A percentile compares a stretch with the other conserved stretches of the same genome.
These are phyloP conservation scores for Pseudopyrenochaeta lycopersici DNA, from an alignment of 2,329 filamentous ascomycete species.

Conservation along the genomic window DNA sequence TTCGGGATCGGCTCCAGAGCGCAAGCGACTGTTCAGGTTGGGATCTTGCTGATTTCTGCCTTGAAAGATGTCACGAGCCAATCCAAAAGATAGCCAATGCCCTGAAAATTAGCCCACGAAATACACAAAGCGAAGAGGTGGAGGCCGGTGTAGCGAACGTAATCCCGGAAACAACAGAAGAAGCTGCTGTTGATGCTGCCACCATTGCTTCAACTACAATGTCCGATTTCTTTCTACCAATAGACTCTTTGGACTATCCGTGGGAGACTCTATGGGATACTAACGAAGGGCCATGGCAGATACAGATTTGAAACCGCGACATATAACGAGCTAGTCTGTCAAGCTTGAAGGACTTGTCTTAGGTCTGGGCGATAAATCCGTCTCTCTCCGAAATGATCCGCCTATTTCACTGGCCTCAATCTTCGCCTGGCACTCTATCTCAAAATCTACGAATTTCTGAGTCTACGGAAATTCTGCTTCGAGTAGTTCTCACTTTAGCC, in stretches of 20 bases:
- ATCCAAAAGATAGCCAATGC: constrained; percentile 27
- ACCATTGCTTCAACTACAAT: background rate
- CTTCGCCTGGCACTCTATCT: no score
- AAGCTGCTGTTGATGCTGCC: background rate
- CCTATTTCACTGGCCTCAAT: no score
- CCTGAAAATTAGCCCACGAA: constrained; percentile 1
- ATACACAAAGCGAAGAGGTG: background rate
- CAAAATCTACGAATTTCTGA: no score
- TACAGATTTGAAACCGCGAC: constrained; percentile 12
- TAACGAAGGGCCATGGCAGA: constrained; percentile 19
- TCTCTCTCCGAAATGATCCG: no score
- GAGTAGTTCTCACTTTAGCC: no score
- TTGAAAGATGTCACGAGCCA: constrained; percentile 28
- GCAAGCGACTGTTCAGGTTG: constrained; percentile 16
- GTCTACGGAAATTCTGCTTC: no score
- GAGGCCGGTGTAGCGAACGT: background rate
- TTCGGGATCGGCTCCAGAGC: constrained; percentile 12
- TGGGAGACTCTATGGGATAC: constrained; percentile 27
- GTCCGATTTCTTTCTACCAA: constrained; percentile 14
- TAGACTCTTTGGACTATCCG: constrained; percentile 22
- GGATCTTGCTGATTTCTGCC: constrained; percentile 30
- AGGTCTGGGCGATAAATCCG: no score
- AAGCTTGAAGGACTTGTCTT: no score
- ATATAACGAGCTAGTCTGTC: background rate
- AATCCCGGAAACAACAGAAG: background rate